phyloP scores from a whole-genome alignment of 257 asterid genomes.

The Coffea canephora region DNA sequence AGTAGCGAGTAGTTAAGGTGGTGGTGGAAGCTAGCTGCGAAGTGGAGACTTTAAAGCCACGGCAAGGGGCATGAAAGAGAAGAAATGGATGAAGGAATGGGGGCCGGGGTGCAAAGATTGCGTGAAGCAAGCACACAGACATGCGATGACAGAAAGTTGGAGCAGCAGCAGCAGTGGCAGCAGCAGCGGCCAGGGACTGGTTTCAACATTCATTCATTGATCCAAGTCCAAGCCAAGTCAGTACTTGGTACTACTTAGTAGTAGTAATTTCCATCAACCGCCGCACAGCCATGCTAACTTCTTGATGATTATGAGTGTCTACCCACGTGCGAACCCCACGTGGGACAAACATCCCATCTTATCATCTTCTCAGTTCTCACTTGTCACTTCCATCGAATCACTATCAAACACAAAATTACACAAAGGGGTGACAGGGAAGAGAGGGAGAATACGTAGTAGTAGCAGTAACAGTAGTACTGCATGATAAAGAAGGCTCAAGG shows the following conservation, averaged over 20 bases:
- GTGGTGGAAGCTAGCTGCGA: too few species aligned
- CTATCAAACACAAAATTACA: background rate
- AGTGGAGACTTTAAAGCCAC: slow-evolving; percentile 37
- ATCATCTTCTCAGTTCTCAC: slow-evolving; percentile 44
- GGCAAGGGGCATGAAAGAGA: slow-evolving; percentile 19
- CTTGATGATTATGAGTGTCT: background rate
- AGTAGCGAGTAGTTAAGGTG: too few species aligned
- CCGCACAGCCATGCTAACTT: slow-evolving; percentile 11
- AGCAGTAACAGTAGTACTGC: too few species aligned
- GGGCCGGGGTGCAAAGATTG: slow-evolving; percentile 25
- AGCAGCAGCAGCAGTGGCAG: background rate
- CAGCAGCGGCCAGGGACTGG: background rate
- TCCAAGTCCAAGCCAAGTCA: background rate
- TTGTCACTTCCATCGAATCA: slow-evolving; percentile 60
- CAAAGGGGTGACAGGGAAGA: too few species aligned
- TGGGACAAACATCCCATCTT: slow-evolving; percentile 63
- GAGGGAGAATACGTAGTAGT: too few species aligned
- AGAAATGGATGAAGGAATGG: background rate
- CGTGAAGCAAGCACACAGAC: slow-evolving; percentile 60
- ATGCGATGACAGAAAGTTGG: slow-evolving; percentile 13
- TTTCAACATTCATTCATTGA: background rate
- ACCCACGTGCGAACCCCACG: slow-evolving; percentile 41
- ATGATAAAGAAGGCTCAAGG: too few species aligned
- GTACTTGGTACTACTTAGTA: too few species aligned
- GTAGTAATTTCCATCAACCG: slow-evolving; percentile 19